Evolutionary conservation across 2,329 filamentous ascomycete species (phyloP).

Genomic region (Sporothrix protearum): DNA sequence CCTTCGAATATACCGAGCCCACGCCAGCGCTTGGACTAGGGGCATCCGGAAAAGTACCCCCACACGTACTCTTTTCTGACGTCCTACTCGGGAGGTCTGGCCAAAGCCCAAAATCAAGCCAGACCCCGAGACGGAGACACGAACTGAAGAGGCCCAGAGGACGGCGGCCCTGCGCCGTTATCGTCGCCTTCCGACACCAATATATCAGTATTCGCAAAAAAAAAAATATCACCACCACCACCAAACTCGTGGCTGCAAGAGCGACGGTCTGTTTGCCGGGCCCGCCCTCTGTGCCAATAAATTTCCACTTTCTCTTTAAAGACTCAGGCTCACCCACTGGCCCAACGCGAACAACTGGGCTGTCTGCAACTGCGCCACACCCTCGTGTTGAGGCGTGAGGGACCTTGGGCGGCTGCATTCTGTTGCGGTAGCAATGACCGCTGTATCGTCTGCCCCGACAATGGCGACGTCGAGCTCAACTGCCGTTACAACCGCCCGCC

Average conservation of each 20-base stretch:
- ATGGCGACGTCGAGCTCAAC: constrained; percentile 38
- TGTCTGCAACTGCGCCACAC: background rate
- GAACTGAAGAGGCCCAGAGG: background rate
- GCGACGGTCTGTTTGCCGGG: background rate
- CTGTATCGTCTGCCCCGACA: constrained; percentile 48
- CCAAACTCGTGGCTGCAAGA: background rate
- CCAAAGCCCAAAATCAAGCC: background rate
- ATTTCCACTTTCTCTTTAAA: background rate
- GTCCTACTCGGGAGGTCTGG: background rate
- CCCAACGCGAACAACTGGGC: background rate
- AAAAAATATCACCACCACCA: no score
- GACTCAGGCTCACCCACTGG: background rate
- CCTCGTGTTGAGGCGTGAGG: constrained; percentile 2
- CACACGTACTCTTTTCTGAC: no score
- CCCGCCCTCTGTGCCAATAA: no score
- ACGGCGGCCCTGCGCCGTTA: constrained; percentile 7
- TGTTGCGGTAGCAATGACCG: constrained; percentile 44
- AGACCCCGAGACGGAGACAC: background rate
- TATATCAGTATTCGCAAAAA: background rate
- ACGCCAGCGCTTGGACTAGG: background rate
- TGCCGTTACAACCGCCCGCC: constrained; percentile 47
- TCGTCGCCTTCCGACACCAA: background rate
- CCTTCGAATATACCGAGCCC: background rate
- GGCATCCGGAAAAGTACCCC: background rate
- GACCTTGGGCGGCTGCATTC: background rate